Conservation (phyloP, 257 asterid genomes). For the Plantago ovata region DNA sequence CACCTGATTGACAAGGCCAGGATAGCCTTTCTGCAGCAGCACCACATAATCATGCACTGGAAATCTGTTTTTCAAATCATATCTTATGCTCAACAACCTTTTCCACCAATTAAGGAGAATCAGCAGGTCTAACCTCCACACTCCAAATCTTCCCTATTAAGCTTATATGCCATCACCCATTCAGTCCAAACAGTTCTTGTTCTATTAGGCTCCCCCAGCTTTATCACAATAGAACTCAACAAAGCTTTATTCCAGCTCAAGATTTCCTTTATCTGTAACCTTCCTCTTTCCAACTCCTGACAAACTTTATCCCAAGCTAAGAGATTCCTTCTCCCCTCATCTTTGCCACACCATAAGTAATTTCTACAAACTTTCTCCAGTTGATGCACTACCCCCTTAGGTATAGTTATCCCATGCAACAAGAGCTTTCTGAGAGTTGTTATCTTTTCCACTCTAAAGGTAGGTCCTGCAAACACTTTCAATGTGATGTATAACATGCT, state of each 20-base stretch:
- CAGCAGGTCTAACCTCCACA: background rate
- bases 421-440: too few relatives aligned
- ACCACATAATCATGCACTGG: too few relatives aligned
- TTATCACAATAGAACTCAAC: background rate
- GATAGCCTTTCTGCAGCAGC: too few relatives aligned
- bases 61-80: background rate
- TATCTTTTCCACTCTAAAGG: too few relatives aligned
- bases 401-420: too few relatives aligned
- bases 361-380: background rate
- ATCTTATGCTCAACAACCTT: background rate
- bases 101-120: too few relatives aligned
- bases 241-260: background rate
- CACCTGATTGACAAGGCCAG: too few relatives aligned
- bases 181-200: background rate
- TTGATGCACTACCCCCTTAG: background rate
- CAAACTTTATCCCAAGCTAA: background rate
- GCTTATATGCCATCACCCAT: background rate
- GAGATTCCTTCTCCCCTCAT: background rate
- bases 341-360: background rate
- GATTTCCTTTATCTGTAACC: background rate
- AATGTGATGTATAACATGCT: too few relatives aligned
- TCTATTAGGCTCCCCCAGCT: background rate
- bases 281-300: background rate
- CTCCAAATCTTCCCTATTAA: background rate
- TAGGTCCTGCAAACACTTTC: too few relatives aligned